Conservation (phyloP, 495 filamentous ascomycete species). For the Talaromyces stipitatus region DNA sequence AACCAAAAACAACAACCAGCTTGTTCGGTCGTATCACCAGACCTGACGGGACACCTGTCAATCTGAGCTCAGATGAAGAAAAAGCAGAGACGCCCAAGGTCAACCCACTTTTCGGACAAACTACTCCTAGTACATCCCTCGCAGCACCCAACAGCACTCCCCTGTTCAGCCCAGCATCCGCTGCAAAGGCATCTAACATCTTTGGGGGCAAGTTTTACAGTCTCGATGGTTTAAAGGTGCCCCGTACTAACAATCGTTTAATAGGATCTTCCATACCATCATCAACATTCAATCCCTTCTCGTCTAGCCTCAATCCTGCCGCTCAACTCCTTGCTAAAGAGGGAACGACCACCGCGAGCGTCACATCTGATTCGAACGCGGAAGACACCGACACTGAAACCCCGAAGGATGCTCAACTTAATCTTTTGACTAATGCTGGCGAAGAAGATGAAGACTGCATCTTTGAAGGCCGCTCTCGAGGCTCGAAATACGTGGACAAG, state of each 20-base stretch:
- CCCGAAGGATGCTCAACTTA: slow-evolving; percentile 45
- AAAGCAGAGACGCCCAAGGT: background rate
- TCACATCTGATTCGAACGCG: slow-evolving; percentile 54
- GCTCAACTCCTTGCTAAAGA: slow-evolving; percentile 9
- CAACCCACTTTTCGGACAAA: background rate
- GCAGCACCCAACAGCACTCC: slow-evolving; percentile 1
- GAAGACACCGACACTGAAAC: slow-evolving; percentile 49
- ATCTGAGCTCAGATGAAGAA: slow-evolving; percentile 5
- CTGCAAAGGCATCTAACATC: slow-evolving; percentile 15
- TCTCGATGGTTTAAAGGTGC: slow-evolving; percentile 47
- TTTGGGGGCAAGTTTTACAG: slow-evolving; percentile 16
- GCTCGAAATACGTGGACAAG: slow-evolving; percentile 41
- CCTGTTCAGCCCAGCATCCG: slow-evolving; percentile 8
- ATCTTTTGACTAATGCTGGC: slow-evolving; percentile 56
- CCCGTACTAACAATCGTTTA: slow-evolving; percentile 14
- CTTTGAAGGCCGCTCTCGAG: slow-evolving; percentile 57
- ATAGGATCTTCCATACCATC: background rate
- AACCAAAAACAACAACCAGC: slow-evolving; percentile 17
- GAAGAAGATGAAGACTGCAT: slow-evolving; percentile 64
- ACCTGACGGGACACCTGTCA: slow-evolving; percentile 4
- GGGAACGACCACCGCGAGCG: slow-evolving; percentile 26
- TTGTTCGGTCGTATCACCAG: slow-evolving; percentile 48
- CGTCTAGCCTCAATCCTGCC: slow-evolving; percentile 16
- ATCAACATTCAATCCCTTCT: background rate
- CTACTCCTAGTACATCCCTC: slow-evolving; percentile 21